Percentiles rank a stretch among this genome's conserved stretches.
phyloP scores from a whole-genome alignment of 176 grass and related monocot species.

The Eragrostis curvula region DNA sequence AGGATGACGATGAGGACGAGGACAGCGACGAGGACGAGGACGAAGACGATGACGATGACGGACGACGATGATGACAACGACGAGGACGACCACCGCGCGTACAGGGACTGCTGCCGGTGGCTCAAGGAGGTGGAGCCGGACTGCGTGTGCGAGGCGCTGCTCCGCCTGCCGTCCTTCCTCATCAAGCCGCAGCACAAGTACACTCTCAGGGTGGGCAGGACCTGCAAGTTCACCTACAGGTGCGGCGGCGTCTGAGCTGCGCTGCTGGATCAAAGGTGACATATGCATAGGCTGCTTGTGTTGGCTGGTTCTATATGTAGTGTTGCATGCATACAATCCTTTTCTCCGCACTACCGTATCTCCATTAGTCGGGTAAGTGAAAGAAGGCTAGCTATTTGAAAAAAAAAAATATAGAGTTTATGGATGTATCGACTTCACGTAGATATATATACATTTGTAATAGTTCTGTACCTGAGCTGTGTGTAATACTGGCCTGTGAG shows the following conservation, averaged over 20 bases:
- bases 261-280: neutral
- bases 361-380: no score
- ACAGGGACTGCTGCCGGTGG: conserved; percentile 84
- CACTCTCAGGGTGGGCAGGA: conserved; percentile 51
- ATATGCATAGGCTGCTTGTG: neutral
- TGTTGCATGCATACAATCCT: no score
- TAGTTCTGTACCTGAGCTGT: no score
- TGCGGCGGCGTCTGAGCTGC: conserved; percentile 49
- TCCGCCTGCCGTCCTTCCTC: conserved; percentile 71
- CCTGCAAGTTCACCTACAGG: conserved; percentile 62
- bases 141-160: conserved; percentile 74
- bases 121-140: conserved; percentile 72
- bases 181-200: conserved; percentile 81
- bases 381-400: neutral
- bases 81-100: conserved; percentile 50
- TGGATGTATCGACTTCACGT: neutral
- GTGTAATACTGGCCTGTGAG: neutral
- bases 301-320: neutral
- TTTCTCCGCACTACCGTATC: no score
- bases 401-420: neutral
- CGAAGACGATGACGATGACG: fast-evolving
- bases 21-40: neutral
- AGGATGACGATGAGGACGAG: neutral
- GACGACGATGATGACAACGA: conserved; percentile 28
- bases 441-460: neutral